These are phyloP conservation scores for Pythium sukuiense DNA, from an alignment of 352 stramenopile genomes.

Conservation along the genomic window DNA sequence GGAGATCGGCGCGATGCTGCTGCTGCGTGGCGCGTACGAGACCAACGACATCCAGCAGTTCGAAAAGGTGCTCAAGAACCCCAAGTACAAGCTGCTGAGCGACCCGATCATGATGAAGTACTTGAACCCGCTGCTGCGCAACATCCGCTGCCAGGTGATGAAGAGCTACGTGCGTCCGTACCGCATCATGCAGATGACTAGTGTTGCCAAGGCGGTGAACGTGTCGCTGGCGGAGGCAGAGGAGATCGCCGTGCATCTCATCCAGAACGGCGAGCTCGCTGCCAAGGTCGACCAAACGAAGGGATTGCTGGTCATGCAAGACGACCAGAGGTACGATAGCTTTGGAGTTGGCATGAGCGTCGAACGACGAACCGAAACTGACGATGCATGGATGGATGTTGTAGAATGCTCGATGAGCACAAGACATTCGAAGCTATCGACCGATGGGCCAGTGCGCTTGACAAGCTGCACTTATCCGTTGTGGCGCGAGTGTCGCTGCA, in stretches of 20 bases:
- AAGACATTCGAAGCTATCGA: conserved; percentile 76
- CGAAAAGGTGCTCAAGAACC: conserved; percentile 90
- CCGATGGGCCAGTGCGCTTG: conserved; percentile 56
- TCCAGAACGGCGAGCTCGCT: conserved; percentile 89
- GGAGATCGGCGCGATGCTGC: conserved; percentile 76
- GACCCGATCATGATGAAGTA: conserved; percentile 93
- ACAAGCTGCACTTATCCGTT: conserved; percentile 50
- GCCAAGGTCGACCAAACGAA: conserved; percentile 90
- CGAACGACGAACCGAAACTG: not conserved
- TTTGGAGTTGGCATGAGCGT: not conserved
- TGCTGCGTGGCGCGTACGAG: conserved; percentile 72
- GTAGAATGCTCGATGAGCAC: conserved; percentile 48
- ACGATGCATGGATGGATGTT: conserved; percentile 13
- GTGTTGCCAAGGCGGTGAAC: conserved; percentile 90
- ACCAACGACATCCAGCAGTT: conserved; percentile 93
- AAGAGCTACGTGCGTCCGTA: conserved; percentile 91
- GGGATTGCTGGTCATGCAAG: conserved; percentile 54
- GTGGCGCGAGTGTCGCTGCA: conserved; percentile 34
- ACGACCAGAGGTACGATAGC: conserved; percentile 45
- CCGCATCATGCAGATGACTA: conserved; percentile 85
- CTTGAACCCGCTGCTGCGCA: conserved; percentile 90
- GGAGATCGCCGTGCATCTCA: conserved; percentile 88
- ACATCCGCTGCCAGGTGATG: conserved; percentile 93
- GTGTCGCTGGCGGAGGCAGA: conserved; percentile 87
- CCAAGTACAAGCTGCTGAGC: conserved; percentile 89